A percentile compares a stretch with the other conserved stretches of the same genome.
phyloP scores from a whole-genome alignment of 305 asterid species.

The Nicotiana rustica region DNA sequence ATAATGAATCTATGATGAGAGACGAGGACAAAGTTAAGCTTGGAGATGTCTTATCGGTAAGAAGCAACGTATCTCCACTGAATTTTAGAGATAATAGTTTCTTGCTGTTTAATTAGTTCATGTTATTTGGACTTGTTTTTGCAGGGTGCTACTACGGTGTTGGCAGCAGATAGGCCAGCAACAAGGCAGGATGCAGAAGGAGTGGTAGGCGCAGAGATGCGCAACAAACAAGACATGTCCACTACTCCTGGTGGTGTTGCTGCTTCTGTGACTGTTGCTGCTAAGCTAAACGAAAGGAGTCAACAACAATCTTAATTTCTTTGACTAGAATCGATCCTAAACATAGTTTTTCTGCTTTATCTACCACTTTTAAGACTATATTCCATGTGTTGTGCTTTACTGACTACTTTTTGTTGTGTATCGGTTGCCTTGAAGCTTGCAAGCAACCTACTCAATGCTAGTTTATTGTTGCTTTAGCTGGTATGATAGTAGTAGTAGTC shows the following conservation, averaged over 20 bases:
- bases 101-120: neutral
- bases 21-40: slow-evolving; percentile 62
- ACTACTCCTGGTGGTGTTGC: slow-evolving; percentile 59
- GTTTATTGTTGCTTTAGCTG: neutral
- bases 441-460: neutral
- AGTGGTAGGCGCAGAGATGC: slow-evolving; percentile 52
- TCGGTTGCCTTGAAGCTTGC: neutral
- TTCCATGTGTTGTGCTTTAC: neutral
- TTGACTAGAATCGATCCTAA: neutral
- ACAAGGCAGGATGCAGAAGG: slow-evolving; percentile 66
- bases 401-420: neutral
- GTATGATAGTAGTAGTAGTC: neutral
- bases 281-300: slow-evolving; percentile 49
- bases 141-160: slow-evolving; percentile 52
- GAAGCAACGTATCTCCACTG: too few relatives aligned
- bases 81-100: too few relatives aligned
- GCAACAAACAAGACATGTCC: slow-evolving; percentile 47
- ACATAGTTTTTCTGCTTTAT: neutral
- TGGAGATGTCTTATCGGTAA: slow-evolving; percentile 48
- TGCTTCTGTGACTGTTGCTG: slow-evolving; percentile 56
- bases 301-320: neutral
- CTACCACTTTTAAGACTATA: neutral
- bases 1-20: slow-evolving; percentile 50
- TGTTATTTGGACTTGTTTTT: neutral
- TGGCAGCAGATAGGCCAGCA: slow-evolving; percentile 57